Conservation (phyloP, 78 protist species). For the Andalucia godoyi region DNA sequence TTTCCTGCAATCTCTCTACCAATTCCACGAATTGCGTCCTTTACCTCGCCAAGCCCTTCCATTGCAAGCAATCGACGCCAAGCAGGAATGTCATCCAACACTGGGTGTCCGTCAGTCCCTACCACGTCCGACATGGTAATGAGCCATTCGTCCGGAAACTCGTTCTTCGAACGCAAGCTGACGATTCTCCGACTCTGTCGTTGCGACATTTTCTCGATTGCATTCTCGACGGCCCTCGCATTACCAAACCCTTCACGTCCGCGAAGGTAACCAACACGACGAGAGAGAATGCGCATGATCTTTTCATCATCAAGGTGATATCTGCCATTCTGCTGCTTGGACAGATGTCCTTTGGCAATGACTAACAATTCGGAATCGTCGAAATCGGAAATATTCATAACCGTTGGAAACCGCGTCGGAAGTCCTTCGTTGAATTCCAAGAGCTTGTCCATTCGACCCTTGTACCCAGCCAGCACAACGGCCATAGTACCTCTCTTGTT, state of each 20-base stretch:
- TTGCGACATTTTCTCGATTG: not conserved
- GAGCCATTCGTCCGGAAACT: too few species aligned
- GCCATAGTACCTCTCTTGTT: not conserved
- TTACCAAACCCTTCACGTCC: slow-evolving; percentile 14
- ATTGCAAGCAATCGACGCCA: too few species aligned
- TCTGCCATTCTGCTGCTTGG: not conserved
- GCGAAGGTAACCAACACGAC: not conserved
- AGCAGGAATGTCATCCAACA: too few species aligned
- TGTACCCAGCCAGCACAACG: slow-evolving; percentile 30
- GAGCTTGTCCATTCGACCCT: not conserved
- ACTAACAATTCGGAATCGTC: not conserved
- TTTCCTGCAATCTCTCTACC: not conserved
- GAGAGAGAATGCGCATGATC: not conserved
- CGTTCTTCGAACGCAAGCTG: too few species aligned
- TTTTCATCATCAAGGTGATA: not conserved
- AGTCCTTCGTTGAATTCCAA: not conserved
- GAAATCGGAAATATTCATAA: slow-evolving; percentile 3
- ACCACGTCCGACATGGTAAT: too few species aligned
- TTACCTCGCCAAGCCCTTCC: slow-evolving; percentile 18
- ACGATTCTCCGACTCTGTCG: too few species aligned
- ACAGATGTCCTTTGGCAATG: not conserved
- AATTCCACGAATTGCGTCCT: not conserved
- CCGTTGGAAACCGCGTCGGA: not conserved
- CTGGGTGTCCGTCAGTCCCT: too few species aligned
- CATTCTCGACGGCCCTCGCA: slow-evolving; percentile 1